Base-by-base conservation (phyloP, 169 alveolate species). In the Babesia ovata region DNA sequence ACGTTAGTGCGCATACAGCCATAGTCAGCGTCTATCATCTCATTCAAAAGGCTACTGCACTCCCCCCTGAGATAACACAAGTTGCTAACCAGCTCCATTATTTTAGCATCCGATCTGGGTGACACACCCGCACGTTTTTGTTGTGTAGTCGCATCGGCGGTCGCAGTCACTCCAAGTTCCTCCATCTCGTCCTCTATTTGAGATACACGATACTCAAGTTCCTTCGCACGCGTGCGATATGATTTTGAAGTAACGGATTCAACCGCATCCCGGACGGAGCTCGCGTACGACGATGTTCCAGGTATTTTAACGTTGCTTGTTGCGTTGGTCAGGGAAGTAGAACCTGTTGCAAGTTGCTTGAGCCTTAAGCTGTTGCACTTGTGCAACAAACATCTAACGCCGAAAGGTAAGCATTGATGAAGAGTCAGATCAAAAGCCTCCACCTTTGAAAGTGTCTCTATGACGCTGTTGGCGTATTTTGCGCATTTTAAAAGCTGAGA, bases 171-270 rank as follows among this genome's bases (percentile, higher is more conserved):
- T 19, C 76, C 76, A 6, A 67, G 39, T 8, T 67, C 76, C 17
- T 44, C 57, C 83, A 79, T 79, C 21, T 79, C 83, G 7, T 69
- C 75, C 66, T 79, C 84, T 4, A 79, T 63, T 4, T 17, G 28
- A 11, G 67, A 26, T n/a, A 79, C 66, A n/a, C 36, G 26, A 6
- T 44, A 39, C 54, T 70, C 75, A 0, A 79, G 24, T 11, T 73
- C 76, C 54, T 36, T 53, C 50, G 48, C 28, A 10, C 76, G 62
- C 24, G 77, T 54, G 3, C 54, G 53, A 16, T 54, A 52, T 16
- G 56, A 50, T 42, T 67, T 46, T 19, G 48, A 29, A 17, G n/a
- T 2, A 7, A 42, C 13, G 16, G 28, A 8, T 26, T 63, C 73
- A 4, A 4, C 16, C 10, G 36, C 39, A 14, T 61, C 70, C 44